These are phyloP conservation scores for Cyclotella choctawhatcheeana DNA, from an alignment of 108 stramenopile species.

Conservation along the genomic window DNA sequence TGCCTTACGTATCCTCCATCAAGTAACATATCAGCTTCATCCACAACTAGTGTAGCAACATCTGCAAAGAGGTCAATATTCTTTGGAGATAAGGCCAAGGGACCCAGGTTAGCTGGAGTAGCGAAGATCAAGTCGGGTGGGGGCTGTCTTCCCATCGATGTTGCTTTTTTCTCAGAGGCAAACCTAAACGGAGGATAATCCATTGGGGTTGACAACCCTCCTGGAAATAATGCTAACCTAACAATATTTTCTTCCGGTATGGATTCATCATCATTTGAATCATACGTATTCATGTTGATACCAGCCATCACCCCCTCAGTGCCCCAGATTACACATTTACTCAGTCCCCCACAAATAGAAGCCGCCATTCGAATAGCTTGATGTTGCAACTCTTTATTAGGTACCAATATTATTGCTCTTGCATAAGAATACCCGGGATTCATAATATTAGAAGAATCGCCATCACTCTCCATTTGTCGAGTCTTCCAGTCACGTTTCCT, in stretches of 20 bases:
- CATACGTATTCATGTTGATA: conserved; percentile 18
- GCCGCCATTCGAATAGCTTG: conserved; percentile 88
- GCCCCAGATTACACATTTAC: conserved; percentile 39
- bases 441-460: conserved; percentile 6
- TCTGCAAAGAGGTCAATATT: conserved; percentile 91
- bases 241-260: conserved; percentile 59
- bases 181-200: conserved; percentile 86
- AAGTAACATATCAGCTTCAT: conserved; percentile 97
- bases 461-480: background rate
- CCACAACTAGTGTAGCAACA: conserved; percentile 85
- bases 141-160: conserved; percentile 45
- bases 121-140: conserved; percentile 92
- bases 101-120: conserved; percentile 94
- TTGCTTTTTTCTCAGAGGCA: conserved; percentile 45
- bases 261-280: conserved; percentile 13
- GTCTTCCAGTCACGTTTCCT: conserved; percentile 59
- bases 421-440: conserved; percentile 76
- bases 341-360: conserved; percentile 69
- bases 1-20: conserved; percentile 93
- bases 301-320: conserved; percentile 36
- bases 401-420: conserved; percentile 82
- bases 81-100: conserved; percentile 85
- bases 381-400: conserved; percentile 90
- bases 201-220: conserved; percentile 68
- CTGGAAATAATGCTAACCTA: conserved; percentile 84